Conservation (phyloP, 129 eudicot species). For the Mikania micrantha region DNA sequence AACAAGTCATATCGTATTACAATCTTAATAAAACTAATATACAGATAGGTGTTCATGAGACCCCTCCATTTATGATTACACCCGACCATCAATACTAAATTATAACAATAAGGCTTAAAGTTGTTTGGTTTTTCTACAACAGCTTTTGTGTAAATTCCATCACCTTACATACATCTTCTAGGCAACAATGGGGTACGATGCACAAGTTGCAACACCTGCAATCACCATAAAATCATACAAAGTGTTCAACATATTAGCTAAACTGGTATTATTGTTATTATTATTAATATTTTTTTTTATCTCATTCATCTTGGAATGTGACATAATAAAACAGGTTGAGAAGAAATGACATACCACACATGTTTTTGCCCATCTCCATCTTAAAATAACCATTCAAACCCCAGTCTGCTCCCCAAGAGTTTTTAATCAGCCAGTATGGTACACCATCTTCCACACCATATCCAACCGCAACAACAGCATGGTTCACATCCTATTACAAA, state of each 20-base stretch:
- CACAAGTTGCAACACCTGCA: constrained; percentile 97
- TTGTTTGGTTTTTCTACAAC: not conserved
- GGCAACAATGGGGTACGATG: constrained; percentile 87
- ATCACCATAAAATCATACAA: constrained; percentile 8
- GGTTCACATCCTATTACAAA: constrained; percentile 83
- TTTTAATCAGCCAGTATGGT: constrained; percentile 94
- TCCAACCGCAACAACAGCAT: constrained; percentile 98
- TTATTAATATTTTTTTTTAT: not conserved
- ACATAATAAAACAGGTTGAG: not conserved
- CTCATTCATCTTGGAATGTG: not conserved
- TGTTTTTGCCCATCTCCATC: constrained; percentile 99
- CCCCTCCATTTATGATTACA: not conserved
- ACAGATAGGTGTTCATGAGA: not conserved
- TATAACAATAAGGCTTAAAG: not conserved
- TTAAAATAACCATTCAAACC: constrained; percentile 91
- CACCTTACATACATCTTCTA: constrained; percentile 18
- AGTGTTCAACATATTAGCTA: not conserved
- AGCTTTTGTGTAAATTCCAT: not conserved
- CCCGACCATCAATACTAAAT: not conserved
- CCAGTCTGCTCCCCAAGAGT: constrained; percentile 99
- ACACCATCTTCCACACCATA: constrained; percentile 90
- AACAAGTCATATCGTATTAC: too few species aligned
- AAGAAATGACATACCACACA: constrained; percentile 70
- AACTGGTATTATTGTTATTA: not conserved
- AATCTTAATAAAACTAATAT: not conserved